Evolutionary conservation across 2,329 filamentous ascomycete species (phyloP).

Genomic region (Exophiala sp.): DNA sequence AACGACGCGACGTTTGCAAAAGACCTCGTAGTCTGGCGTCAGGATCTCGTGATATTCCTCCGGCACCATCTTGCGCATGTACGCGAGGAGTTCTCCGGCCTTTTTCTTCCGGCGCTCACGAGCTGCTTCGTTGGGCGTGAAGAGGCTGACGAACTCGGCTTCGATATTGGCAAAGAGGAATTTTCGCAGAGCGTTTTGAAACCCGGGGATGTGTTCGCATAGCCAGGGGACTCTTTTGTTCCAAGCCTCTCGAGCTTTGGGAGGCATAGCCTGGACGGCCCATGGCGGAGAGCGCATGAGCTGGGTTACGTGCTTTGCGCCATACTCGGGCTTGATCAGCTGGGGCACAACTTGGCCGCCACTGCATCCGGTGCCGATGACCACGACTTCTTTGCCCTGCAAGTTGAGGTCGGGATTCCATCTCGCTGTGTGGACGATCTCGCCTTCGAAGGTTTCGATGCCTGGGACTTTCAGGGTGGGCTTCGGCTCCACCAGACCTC

Average conservation of each 20-base stretch:
- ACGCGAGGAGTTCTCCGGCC: constrained; percentile 43
- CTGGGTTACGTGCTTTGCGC: constrained; percentile 57
- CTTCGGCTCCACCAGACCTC: constrained; percentile 50
- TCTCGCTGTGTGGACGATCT: constrained; percentile 56
- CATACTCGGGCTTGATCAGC: constrained; percentile 45
- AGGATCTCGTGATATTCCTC: constrained; percentile 60
- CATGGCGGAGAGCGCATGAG: constrained; percentile 58
- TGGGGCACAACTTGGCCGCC: constrained; percentile 56
- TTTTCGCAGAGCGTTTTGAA: constrained; percentile 47
- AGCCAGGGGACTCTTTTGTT: constrained; percentile 47
- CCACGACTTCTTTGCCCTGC: constrained; percentile 54
- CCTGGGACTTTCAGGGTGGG: constrained; percentile 51
- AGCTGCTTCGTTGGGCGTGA: constrained; percentile 46
- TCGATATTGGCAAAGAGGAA: constrained; percentile 43
- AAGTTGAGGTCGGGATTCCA: constrained; percentile 52
- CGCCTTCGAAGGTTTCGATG: constrained; percentile 52
- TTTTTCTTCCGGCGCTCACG: constrained; percentile 37
- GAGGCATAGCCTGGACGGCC: constrained; percentile 44
- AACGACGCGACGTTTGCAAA: constrained; percentile 63
- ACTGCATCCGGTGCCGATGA: constrained; percentile 58
- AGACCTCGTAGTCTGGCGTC: constrained; percentile 60
- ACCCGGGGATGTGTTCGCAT: constrained; percentile 49
- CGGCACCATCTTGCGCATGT: constrained; percentile 52
- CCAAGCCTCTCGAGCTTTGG: constrained; percentile 42
- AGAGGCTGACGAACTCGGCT: constrained; percentile 37